Percentiles rank a stretch among this genome's conserved stretches.
These are phyloP conservation scores for Claviceps purpurea DNA, from an alignment of 2,329 filamentous ascomycete species.

Conservation along the genomic window DNA sequence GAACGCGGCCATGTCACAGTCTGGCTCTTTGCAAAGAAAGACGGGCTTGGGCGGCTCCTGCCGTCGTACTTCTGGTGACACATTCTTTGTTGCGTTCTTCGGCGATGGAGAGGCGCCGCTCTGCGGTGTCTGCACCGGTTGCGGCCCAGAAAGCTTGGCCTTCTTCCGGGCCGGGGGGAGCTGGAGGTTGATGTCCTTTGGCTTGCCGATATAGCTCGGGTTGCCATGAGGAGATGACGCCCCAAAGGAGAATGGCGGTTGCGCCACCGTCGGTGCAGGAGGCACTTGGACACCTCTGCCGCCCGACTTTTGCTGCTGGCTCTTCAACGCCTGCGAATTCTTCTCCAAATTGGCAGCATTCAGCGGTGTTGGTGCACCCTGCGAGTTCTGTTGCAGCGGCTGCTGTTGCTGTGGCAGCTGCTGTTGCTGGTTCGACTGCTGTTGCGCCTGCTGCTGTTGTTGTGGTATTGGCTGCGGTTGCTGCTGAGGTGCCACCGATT, in stretches of 20 bases:
- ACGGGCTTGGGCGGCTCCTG: constrained; percentile 26
- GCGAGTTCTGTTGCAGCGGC: constrained; percentile 14
- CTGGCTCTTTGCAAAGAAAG: constrained; percentile 37
- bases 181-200: constrained; percentile 40
- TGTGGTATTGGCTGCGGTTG: constrained; percentile 17
- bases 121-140: constrained; percentile 25
- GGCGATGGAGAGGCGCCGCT: constrained; percentile 30
- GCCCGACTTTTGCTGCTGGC: constrained; percentile 19
- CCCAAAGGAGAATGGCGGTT: constrained; percentile 43
- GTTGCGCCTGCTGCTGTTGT: constrained; percentile 17
- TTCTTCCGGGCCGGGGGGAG: constrained; percentile 46
- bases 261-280: constrained; percentile 42
- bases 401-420: constrained; percentile 13
- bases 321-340: constrained; percentile 33
- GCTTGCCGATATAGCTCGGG: constrained; percentile 39
- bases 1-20: constrained; percentile 36
- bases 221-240: constrained; percentile 46
- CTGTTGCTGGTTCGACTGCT: constrained; percentile 9
- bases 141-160: constrained; percentile 30
- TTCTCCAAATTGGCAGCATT: constrained; percentile 39
- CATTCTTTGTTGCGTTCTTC: constrained; percentile 28
- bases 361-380: constrained; percentile 19
- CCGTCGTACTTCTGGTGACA: constrained; percentile 31
- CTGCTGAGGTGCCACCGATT: constrained; percentile 7
- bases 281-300: constrained; percentile 37